Evolutionary conservation across 345 rosid genomes (phyloP), one percentile per base, ranked within the genome.

Genomic region (Populus tremula): DNA sequence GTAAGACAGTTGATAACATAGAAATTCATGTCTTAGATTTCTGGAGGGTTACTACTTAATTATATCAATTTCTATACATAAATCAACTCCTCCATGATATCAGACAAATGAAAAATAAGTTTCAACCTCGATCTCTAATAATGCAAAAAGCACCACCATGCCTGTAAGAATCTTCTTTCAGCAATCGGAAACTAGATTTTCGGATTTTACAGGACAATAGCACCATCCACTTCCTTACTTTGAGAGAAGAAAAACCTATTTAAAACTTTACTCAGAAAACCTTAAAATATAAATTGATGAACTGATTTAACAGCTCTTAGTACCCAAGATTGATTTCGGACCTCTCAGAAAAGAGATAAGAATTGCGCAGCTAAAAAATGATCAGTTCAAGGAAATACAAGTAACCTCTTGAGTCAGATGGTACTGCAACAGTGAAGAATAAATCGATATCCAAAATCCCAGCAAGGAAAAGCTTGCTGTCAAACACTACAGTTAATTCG

Each of bases 321-420:
- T 3, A 33, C 35, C 35, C 5, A 33, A 2, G 35, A 33, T 33
- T 33, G 35, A 33, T 33, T 33, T 33, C 35, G 35, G 35, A 33
- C 35, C 5, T 33, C 35, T 33, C 35, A 33, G 35, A 33, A 5
- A 33, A 33, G 35, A 33, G 3, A 33, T 33, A 33, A 33, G 35
- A 33, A 33, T 33, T 33, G 35, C 5, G 4, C 35, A 33, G 35
- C 35, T 33, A 33, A 33, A 33, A 33, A 33, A 33, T 33, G 35
- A 33, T 33, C 35, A 3, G 35, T 33, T 33, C 35, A 33, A 62
- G 67, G n/a, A 35, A 49, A 8, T 20, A 29, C 8, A 27, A 23
- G 50, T 73, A 69, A 92, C 98, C 97, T 89, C 80, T 90, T 2
- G 91, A 85, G 71, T 91, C 89, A 8, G 88, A 72, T 0, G 98